These are phyloP conservation scores for Kodamaea hsintzibuensis DNA, from an alignment of 805 yeast genomes.

Conservation along the genomic window DNA sequence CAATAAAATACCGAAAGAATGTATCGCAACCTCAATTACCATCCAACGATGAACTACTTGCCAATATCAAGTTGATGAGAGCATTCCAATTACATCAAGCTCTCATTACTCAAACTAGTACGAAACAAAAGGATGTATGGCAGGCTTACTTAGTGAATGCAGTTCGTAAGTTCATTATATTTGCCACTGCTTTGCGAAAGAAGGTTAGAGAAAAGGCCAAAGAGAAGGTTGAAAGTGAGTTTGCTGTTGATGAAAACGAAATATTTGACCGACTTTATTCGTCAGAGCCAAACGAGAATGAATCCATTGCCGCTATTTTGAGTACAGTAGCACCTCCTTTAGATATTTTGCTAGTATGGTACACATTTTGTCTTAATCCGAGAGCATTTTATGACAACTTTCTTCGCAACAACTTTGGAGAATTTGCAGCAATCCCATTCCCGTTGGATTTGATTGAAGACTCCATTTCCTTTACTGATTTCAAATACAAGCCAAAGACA, in stretches of 20 bases:
- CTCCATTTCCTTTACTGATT: conserved; percentile 12
- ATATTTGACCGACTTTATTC: neutral
- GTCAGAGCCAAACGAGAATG: neutral
- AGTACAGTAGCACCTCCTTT: conserved; percentile 19
- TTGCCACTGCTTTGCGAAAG: conserved; percentile 17
- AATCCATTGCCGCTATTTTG: neutral
- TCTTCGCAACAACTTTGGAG: conserved; percentile 15
- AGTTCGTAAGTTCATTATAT: conserved; percentile 20
- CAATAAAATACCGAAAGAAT: neutral
- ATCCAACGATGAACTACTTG: conserved; percentile 14
- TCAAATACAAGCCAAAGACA: conserved; percentile 13
- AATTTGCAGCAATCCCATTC: conserved; percentile 19
- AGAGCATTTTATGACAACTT: conserved; percentile 16
- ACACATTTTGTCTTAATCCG: conserved; percentile 22
- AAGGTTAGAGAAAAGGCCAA: neutral
- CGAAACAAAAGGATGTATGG: conserved; percentile 16
- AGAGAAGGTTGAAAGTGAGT: neutral
- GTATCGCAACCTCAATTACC: neutral
- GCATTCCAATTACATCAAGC: conserved; percentile 20
- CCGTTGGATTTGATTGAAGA: conserved; percentile 16
- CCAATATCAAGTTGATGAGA: conserved; percentile 24
- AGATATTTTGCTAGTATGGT: conserved; percentile 27
- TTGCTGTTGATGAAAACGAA: neutral
- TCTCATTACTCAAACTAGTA: neutral
- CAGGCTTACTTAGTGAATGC: conserved; percentile 23